Evolutionary conservation across 345 rosid genomes (phyloP).

Genomic region (Rhizophora mangle): DNA sequence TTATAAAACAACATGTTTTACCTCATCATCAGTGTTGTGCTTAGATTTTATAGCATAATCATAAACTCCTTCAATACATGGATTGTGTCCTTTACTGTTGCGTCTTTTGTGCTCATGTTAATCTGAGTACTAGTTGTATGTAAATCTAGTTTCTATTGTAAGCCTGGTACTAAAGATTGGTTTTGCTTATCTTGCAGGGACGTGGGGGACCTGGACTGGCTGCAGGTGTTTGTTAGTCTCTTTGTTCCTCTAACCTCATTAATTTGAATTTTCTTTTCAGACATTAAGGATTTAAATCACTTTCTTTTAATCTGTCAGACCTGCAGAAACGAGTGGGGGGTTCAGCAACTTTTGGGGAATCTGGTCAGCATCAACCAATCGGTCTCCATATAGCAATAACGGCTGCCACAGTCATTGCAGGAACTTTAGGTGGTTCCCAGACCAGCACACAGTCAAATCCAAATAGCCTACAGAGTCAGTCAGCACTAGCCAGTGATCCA

Average conservation of each 20-base stretch:
- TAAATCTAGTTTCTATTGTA: slow-evolving; percentile 4
- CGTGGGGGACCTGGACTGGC: slow-evolving; percentile 83
- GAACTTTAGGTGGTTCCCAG: slow-evolving; percentile 75
- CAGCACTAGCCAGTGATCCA: slow-evolving; percentile 68
- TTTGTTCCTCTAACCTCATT: slow-evolving; percentile 4
- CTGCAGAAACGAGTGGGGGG: slow-evolving; percentile 63
- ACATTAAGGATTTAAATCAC: background rate
- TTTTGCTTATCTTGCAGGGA: slow-evolving; percentile 54
- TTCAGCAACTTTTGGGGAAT: slow-evolving; percentile 42
- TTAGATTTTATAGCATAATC: background rate
- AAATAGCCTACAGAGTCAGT: slow-evolving; percentile 44
- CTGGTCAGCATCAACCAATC: slow-evolving; percentile 63
- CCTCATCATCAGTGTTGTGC: background rate
- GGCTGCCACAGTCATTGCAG: slow-evolving; percentile 75
- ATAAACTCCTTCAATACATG: background rate
- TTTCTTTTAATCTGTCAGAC: slow-evolving; percentile 36
- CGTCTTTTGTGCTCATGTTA: background rate
- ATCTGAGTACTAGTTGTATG: background rate
- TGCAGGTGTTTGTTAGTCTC: slow-evolving; percentile 49
- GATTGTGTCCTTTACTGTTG: background rate
- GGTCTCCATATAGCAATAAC: slow-evolving; percentile 75
- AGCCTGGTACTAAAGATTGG: slow-evolving; percentile 12
- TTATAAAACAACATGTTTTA: background rate
- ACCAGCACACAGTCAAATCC: slow-evolving; percentile 48
- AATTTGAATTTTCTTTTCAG: slow-evolving; percentile 7